Percentiles rank a stretch among this genome's conserved stretches.
These are phyloP conservation scores for Phytopythium chamaehyphon DNA, from an alignment of 352 stramenopile genomes.

Conservation along the genomic window DNA sequence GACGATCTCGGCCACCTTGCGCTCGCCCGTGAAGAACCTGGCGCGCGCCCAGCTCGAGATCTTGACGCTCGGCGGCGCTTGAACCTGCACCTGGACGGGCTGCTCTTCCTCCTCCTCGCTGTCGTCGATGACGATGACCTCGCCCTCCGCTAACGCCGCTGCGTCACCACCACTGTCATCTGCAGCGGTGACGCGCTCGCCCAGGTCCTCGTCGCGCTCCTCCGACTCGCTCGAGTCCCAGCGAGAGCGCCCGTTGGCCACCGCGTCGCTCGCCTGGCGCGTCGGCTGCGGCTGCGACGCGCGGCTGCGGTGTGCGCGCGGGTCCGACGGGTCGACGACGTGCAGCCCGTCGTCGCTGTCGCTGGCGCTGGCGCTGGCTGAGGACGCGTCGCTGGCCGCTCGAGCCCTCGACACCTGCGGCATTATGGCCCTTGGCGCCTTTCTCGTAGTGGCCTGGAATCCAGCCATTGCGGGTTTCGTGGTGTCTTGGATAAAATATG, in stretches of 20 bases:
- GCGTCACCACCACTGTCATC: conserved; percentile 19
- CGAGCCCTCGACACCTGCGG: not conserved
- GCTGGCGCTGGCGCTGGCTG: conserved; percentile 27
- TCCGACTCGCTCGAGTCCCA: conserved; percentile 51
- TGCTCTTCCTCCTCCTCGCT: conserved; percentile 6
- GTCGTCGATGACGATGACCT: not conserved
- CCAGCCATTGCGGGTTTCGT: too few species aligned
- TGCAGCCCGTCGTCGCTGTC: conserved; percentile 47
- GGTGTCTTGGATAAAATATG: too few species aligned
- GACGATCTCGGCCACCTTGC: conserved; percentile 35
- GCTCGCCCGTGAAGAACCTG: conserved; percentile 65
- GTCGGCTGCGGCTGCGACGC: conserved; percentile 28
- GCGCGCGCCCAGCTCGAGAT: conserved; percentile 69
- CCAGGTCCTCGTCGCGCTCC: conserved; percentile 32
- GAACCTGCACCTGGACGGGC: not conserved
- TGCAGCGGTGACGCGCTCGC: conserved; percentile 28
- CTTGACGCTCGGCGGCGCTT: conserved; percentile 16
- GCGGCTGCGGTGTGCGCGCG: conserved; percentile 48
- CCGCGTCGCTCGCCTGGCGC: conserved; percentile 5
- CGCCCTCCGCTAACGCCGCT: conserved; percentile 1
- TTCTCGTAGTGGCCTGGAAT: conserved; percentile 1
- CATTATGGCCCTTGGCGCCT: not conserved
- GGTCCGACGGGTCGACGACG: conserved; percentile 77
- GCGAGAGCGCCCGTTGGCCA: too few species aligned
- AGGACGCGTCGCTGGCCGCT: conserved; percentile 17